phyloP scores from a whole-genome alignment of 2,329 filamentous ascomycete species.

The Arthrobotrys pseudoclavata region DNA sequence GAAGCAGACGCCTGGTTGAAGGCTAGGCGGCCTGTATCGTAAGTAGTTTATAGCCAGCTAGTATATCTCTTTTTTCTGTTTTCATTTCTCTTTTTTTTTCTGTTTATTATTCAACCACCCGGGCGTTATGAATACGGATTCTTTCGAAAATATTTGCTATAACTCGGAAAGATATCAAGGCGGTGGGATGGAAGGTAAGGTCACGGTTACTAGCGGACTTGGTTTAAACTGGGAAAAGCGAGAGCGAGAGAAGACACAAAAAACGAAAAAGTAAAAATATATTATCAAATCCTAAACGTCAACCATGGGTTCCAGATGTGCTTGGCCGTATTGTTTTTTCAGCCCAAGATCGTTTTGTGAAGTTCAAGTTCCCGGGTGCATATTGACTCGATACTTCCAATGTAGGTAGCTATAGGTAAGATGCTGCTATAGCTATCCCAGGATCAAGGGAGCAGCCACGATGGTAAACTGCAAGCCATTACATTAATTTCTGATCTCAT shows the following conservation, averaged over 20 bases:
- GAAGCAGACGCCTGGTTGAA: constrained; percentile 74
- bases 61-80: not conserved
- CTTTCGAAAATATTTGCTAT: not conserved
- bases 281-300: not conserved
- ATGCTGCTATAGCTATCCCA: too few species aligned
- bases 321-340: too few species aligned
- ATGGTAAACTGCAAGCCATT: too few species aligned
- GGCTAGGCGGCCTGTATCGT: constrained; percentile 60
- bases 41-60: not conserved
- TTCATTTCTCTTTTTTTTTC: not conserved
- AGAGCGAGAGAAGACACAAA: not conserved
- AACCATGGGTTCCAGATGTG: too few species aligned
- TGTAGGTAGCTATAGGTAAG: too few species aligned
- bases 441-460: too few species aligned
- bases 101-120: not conserved
- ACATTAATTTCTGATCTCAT: too few species aligned
- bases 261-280: not conserved
- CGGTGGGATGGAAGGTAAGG: not conserved
- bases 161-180: not conserved
- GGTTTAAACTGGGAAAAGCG: not conserved
- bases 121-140: constrained; percentile 5
- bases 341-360: too few species aligned
- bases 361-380: too few species aligned
- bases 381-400: too few species aligned
- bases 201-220: not conserved